Evolutionary conservation across 306 rosid species (phyloP).

Genomic region (Lathyrus sativus): DNA sequence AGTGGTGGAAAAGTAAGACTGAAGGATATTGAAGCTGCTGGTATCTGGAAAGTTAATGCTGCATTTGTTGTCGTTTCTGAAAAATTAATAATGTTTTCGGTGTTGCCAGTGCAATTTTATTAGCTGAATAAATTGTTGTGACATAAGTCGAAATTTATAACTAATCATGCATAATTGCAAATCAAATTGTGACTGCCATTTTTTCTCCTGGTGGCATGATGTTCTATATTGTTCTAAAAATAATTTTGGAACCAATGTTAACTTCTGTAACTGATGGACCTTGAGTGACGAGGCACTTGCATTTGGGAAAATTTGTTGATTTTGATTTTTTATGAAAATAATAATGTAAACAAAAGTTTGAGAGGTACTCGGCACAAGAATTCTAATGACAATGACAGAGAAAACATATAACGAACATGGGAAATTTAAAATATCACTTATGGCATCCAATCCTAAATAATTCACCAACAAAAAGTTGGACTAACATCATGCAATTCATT

Average conservation of each 20-base stretch:
- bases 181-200: slow-evolving; percentile 33
- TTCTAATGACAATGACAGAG: too few relatives aligned
- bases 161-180: slow-evolving; percentile 9
- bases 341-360: too few relatives aligned
- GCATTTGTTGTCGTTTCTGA: slow-evolving; percentile 31
- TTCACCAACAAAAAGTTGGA: too few relatives aligned
- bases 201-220: neutral
- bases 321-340: neutral
- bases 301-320: neutral
- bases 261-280: neutral
- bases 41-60: slow-evolving; percentile 21
- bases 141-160: slow-evolving; percentile 17
- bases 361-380: too few relatives aligned
- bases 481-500: too few relatives aligned
- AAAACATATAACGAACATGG: too few relatives aligned
- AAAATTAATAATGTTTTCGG: slow-evolving; percentile 40
- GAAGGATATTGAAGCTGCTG: slow-evolving; percentile 42
- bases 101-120: slow-evolving; percentile 40
- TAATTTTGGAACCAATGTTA: neutral
- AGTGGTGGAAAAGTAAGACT: slow-evolving; percentile 77
- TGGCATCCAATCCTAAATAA: too few relatives aligned
- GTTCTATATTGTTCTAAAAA: neutral
- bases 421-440: too few relatives aligned
- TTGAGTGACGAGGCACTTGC: neutral
- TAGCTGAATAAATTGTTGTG: slow-evolving; percentile 41